Evolutionary conservation across 768 basidiomycete species (phyloP), one percentile per base, ranked within the genome.

Genomic region (Leccinum broughii): DNA sequence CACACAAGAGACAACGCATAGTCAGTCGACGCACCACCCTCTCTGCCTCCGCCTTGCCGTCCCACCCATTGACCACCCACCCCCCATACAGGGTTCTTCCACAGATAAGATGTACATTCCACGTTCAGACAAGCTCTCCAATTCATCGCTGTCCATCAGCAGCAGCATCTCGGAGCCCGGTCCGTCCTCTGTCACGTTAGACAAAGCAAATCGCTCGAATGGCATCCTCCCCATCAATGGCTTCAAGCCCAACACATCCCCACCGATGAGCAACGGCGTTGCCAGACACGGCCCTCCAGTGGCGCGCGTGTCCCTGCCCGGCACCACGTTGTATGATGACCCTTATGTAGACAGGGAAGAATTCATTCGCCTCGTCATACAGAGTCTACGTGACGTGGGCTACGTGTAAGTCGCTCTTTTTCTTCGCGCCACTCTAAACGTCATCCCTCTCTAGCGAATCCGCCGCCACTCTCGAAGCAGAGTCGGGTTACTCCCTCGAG

Each of bases 401-500:
- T 88, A 88, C 63, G 77, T 78, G 86, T 88, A 66, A 73, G 86
- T 78, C 39, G 2, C 57, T 68, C 30, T 20, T 55, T 54, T 32
- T 37, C 32, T 54, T 51, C 20, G 28, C 22, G 26, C 26, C 59
- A 61, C 44, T 59, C 61, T 65, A 48, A 72, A 61, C 13, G 22
- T 13, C 9, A 48, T 46, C 51, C 59, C 32, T n/a, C 41, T 66
- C 60, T 69, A 98, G 95, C 61, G 90, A 94, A 78, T 89, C 93
- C 26, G 95, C 95, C 26, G 84, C 87, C 17, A 90, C 89, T 2
- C 81, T 98, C 56, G 93, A 97, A 76, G 90, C 88, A 5, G 95
- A 98, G 76, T 97, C 95, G 8, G 95, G 95, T 6, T 96, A 92
- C 75, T 78, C 85, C 41, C 83, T 95, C 77, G 94, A 97, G 70